Base-by-base conservation (phyloP, 2,329 filamentous ascomycete species). In the Tolypocladium ophioglossoides region DNA sequence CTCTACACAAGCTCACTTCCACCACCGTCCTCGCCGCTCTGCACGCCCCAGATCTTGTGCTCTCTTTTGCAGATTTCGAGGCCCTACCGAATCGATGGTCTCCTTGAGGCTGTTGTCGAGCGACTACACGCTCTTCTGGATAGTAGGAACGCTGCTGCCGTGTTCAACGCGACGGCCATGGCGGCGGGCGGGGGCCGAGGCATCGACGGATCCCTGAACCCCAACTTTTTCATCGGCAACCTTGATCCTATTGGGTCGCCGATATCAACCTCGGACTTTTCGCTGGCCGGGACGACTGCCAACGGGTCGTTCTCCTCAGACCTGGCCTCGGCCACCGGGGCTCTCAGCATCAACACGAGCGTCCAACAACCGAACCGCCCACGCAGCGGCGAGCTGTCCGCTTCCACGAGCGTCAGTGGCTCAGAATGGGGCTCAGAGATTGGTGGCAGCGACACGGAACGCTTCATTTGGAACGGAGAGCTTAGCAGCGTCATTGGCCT, bases 111-210 rank as follows among this genome's bases (percentile, higher is more conserved):
- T 0, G 89, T 95, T 2, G 89, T 97, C 11, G 91, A 97, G 69
- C 83, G 92, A 9, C 78, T 99, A 0, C 94, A 99, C 64, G 80
- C 88, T 34, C 82, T 95, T 0, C 81, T 99, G 4, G 94, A 99
- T 68, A 94, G 89, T 50, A 82, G 92, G 49, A 99, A 97, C 61
- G 92, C 94, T 0, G 94, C 94, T 0, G 94, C 94, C 7, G 91
- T 99, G 0, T 99, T 99, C 76, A 99, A 99, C 61, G 94, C 94
- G 0, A 94, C 92, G 0, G 94, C 94, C 52, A 97, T 97, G 94
- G 94, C 91, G 0, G 94, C 94, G 1, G 94, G 94, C 12, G 91
- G 94, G 30, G 94, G 94, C 0, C 83, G 91, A 50, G 88, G 89
- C 50, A 89, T 92, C 32, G 85, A 87, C 52, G 89, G 78, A 39